Percentiles rank a stretch among this genome's conserved stretches.
phyloP scores from a whole-genome alignment of 352 stramenopile species.

The Globisporangium recalcitrans region DNA sequence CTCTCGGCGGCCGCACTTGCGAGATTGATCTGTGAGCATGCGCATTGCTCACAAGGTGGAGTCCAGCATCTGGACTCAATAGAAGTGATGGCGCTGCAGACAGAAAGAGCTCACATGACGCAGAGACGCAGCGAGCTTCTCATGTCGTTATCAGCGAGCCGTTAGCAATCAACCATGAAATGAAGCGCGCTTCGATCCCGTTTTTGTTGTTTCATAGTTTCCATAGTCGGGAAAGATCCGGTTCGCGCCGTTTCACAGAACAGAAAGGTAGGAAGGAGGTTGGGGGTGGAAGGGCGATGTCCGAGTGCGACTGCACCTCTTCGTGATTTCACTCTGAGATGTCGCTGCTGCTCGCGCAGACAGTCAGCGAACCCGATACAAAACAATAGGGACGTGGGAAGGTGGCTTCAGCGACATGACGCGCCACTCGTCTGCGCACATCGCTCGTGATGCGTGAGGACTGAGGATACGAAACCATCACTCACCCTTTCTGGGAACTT shows the following conservation, averaged over 20 bases:
- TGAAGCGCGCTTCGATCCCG: background rate
- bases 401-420: background rate
- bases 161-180: background rate
- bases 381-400: background rate
- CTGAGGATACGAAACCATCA: background rate
- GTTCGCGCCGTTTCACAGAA: constrained; percentile 6
- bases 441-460: background rate
- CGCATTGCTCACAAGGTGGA: too few relatives aligned
- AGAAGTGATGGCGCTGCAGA: too few relatives aligned
- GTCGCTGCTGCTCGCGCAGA: too few relatives aligned
- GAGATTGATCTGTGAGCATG: too few relatives aligned
- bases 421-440: background rate
- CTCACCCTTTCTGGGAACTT: background rate
- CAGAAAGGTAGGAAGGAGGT: too few relatives aligned
- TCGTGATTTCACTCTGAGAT: background rate
- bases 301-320: background rate
- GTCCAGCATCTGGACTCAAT: background rate
- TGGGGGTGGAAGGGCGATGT: background rate
- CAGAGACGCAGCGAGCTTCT: too few relatives aligned
- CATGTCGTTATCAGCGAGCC: background rate
- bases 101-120: too few relatives aligned
- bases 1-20: background rate
- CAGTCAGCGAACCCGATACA: too few relatives aligned
- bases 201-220: background rate
- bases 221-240: background rate